Conservation (phyloP, 1,139 yeast species). For the Hemisphaericaspora subhashii region DNA sequence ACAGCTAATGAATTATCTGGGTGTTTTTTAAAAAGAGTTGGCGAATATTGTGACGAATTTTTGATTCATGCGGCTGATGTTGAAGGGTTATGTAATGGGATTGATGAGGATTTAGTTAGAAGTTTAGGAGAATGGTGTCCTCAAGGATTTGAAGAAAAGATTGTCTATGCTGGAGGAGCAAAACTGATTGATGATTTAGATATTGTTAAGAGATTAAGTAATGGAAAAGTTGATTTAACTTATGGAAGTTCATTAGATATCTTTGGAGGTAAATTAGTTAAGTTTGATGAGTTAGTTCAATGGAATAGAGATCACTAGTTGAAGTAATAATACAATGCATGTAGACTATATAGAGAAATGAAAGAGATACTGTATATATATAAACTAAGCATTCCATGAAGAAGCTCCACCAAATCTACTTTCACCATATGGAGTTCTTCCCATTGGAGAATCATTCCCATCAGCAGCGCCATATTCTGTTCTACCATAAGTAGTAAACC, state of each 20-base stretch:
- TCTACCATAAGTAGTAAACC: conserved; percentile 52
- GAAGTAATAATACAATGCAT: conserved; percentile 3
- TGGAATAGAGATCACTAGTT: conserved; percentile 55
- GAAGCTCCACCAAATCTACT: conserved; percentile 33
- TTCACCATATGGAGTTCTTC: conserved; percentile 46
- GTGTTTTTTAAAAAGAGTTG: conserved; percentile 53
- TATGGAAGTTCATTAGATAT: conserved; percentile 92
- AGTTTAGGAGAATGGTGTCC: conserved; percentile 79
- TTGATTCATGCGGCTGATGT: conserved; percentile 97
- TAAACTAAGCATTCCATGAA: neutral
- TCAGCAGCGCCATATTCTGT: conserved; percentile 39
- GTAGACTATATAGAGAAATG: neutral
- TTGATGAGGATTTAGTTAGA: conserved; percentile 73
- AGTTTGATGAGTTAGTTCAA: conserved; percentile 65
- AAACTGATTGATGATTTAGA: conserved; percentile 66
- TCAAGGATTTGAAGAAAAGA: conserved; percentile 55
- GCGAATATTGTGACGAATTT: conserved; percentile 77
- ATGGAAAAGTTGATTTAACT: conserved; percentile 85
- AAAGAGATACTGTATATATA: neutral
- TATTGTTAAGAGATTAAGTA: conserved; percentile 63
- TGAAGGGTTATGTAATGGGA: conserved; percentile 92
- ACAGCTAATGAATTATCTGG: conserved; percentile 60
- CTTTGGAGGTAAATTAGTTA: conserved; percentile 84
- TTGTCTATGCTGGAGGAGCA: conserved; percentile 98
- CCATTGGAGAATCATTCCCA: conserved; percentile 37